Evolutionary conservation across 2,329 filamentous ascomycete species (phyloP).

Genomic region (Penicillium sp.): DNA sequence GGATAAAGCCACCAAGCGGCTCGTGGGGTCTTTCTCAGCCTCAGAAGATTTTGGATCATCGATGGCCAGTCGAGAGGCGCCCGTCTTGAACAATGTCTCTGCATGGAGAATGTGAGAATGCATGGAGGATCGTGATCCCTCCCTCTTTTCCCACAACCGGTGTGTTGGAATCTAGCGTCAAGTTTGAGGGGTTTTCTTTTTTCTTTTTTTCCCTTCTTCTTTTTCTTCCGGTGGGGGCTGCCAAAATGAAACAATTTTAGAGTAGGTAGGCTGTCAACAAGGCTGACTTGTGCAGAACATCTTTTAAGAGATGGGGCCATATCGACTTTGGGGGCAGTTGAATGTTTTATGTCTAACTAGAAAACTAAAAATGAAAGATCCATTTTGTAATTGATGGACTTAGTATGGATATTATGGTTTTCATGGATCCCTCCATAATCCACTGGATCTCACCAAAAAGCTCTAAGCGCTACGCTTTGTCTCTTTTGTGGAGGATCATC

Average conservation of each 20-base stretch:
- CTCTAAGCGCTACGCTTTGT: slow-evolving; percentile 12
- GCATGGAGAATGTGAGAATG: not conserved
- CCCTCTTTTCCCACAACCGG: not conserved
- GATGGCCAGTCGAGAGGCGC: slow-evolving; percentile 24
- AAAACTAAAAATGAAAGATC: not conserved
- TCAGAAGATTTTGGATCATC: slow-evolving; percentile 10
- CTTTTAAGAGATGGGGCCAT: not conserved
- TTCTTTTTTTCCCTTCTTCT: not conserved
- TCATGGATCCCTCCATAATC: not conserved
- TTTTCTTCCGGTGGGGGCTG: not conserved
- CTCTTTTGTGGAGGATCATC: slow-evolving; percentile 5
- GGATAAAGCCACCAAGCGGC: slow-evolving; percentile 15
- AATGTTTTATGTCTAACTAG: no score
- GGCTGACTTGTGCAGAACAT: not conserved
- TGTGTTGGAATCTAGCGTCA: not conserved
- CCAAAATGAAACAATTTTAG: not conserved
- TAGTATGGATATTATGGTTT: not conserved
- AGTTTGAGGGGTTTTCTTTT: no score
- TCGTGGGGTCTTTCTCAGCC: slow-evolving; percentile 24
- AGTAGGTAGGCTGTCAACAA: slow-evolving; percentile 1
- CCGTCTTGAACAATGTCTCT: not conserved
- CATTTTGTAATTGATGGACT: not conserved
- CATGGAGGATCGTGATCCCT: not conserved
- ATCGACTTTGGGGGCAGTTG: not conserved
- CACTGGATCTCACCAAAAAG: not conserved